Evolutionary conservation across 352 stramenopile species (phyloP).

Genomic region (Globisporangium orthogonon): DNA sequence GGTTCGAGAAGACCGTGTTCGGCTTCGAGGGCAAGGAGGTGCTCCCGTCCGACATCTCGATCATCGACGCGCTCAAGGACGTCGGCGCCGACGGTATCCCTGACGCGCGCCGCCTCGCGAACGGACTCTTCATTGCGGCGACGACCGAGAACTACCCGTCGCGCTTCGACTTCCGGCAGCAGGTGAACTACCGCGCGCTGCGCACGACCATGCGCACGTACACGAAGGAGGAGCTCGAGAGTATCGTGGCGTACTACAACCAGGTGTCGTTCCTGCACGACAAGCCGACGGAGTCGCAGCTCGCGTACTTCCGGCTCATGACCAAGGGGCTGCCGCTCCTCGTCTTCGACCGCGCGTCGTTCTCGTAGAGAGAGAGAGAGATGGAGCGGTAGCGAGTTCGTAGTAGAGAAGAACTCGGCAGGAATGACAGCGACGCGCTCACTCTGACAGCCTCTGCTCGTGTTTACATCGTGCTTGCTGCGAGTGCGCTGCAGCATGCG

Average conservation of each 20-base stretch:
- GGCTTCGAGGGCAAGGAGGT: slow-evolving; percentile 81
- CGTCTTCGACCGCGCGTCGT: slow-evolving; percentile 80
- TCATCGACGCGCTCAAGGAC: slow-evolving; percentile 72
- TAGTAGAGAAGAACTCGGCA: background rate
- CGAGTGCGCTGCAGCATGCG: no score
- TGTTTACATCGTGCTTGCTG: background rate
- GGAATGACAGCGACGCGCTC: background rate
- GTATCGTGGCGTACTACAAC: slow-evolving; percentile 81
- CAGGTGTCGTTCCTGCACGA: slow-evolving; percentile 41
- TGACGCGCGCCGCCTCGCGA: slow-evolving; percentile 54
- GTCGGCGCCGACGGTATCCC: slow-evolving; percentile 57
- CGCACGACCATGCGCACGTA: slow-evolving; percentile 77
- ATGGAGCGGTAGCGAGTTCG: background rate
- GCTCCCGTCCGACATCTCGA: slow-evolving; percentile 65
- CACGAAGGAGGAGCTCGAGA: slow-evolving; percentile 65
- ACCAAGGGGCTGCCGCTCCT: slow-evolving; percentile 75
- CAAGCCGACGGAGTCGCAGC: slow-evolving; percentile 58
- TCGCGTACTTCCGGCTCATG: slow-evolving; percentile 84
- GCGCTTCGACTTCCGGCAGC: slow-evolving; percentile 70
- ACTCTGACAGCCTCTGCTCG: background rate
- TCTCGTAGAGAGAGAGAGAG: slow-evolving; percentile 39
- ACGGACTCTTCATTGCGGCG: slow-evolving; percentile 79
- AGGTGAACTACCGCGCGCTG: slow-evolving; percentile 74
- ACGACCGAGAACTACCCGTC: slow-evolving; percentile 81
- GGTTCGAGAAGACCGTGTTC: slow-evolving; percentile 83